Evolutionary conservation across 1,284 basidiomycete genomes (phyloP), one percentile per base, ranked within the genome.

Genomic region (Ustilago tritici): DNA sequence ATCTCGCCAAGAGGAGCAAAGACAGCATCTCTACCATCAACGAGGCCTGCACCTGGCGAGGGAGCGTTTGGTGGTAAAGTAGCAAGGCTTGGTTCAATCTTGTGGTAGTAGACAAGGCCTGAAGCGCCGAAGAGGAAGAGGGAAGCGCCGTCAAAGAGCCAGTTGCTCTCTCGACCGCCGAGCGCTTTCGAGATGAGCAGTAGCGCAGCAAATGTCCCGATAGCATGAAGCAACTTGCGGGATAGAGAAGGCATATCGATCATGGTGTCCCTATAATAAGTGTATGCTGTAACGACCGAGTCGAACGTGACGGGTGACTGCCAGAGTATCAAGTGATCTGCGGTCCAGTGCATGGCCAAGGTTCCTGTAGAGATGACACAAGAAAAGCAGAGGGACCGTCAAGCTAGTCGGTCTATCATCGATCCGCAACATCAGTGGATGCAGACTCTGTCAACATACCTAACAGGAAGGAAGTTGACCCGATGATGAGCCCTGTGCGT

Each of bases 141-240:
- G 34, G 82, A 84, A 11, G 84, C 84, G 5, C 84, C 84, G 40
- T 86, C 84, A 56, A 86, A 86, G 40, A 86, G 80, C 84, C 82
- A 84, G 62, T 86, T 86, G 70, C 80, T 84, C 54, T 85, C 82
- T 14, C 75, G 68, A 23, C 84, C 82, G 23, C 79, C 78, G 36
- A 80, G 57, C 5, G 82, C 78, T 57, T 85, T 84, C 49, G 67
- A 70, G 12, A 78, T 66, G 36, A 84, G 73, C 8, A 82, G 55
- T 12, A 72, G 9, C 0, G 68, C 70, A 43, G 75, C 81, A 4
- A 79, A 35, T 1, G 72, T 70, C 23, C 80, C 81, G 35, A 80
- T 54, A 7, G 55, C 64, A 46, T 83, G 69, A 11, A 84, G 74
- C 3, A 76, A 46, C 12, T 59, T 57, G 47, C 63, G 67, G 56